Base-by-base conservation (phyloP, 768 basidiomycete genomes). In the Hygrocybe coccinea region DNA sequence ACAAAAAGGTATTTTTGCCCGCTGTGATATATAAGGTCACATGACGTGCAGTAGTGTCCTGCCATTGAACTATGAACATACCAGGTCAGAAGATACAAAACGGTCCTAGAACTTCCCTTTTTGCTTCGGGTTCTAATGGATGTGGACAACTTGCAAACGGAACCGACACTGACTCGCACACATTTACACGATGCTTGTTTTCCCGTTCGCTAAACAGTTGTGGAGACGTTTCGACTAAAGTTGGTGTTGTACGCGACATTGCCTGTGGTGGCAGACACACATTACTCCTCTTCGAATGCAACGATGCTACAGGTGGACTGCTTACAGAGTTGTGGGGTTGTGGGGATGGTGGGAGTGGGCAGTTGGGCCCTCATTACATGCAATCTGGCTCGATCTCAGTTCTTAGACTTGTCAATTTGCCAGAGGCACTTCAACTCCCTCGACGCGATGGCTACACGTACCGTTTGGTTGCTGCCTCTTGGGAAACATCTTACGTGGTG, bases 401-500 rank as follows among this genome's bases (percentile, higher is more conserved):
- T 10, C 88, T 91, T 62, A 69, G 69, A 55, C 78, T 71, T 12
- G 70, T 89, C 49, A 61, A 72, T 29, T 65, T 85, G 1, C 64
- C 69, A 14, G 62, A 79, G 1, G 63, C 17, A 8, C 19, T 33
- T 35, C 36, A 72, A 7, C 61, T 63, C 48, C 55, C 70, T 25
- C 72, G 71, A 10, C 63, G 79, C 14, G 55, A 50, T 0, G 75
- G 70, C 4, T 84, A 84, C 67, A 60, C 68, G 15, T 70, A 76
- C 41, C 77, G 75, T 29, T 61, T 73, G 22, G 72, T 92, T 14
- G 82, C 82, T 12, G 81, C 86, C 0, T 77, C 84, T 43, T 97
- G 94, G 93, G 88, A 95, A 69, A 91, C 91, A 6, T 84, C 84
- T 50, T 91, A 87, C 62, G 69, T 91, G 44, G 85, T 84, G 2